Percentiles rank a stretch among this genome's conserved stretches.
Conservation (phyloP, 2,329 filamentous ascomycete genomes). For the Dendrostoma leiphaemia region DNA sequence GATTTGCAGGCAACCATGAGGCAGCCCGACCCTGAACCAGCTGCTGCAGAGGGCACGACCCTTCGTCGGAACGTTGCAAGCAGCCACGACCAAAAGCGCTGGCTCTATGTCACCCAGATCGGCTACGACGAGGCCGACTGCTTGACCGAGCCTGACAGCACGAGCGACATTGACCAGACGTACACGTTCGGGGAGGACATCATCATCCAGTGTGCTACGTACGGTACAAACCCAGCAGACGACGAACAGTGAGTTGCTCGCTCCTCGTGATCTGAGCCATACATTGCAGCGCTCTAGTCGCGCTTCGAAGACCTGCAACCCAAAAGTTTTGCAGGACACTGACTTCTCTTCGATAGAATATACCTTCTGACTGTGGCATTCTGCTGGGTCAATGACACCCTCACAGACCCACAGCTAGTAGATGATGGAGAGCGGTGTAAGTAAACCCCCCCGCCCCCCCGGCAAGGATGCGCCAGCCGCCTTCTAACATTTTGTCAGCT, state of each 20-base stretch:
- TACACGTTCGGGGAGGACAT: constrained; percentile 9
- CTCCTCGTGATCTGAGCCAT: too few relatives aligned
- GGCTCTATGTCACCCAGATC: constrained; percentile 16
- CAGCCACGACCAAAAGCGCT: neutral
- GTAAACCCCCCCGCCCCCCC: neutral
- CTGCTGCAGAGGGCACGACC: neutral
- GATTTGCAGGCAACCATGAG: constrained; percentile 18
- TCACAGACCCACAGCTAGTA: constrained; percentile 11
- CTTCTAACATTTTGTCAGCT: neutral
- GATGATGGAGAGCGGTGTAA: constrained; percentile 7
- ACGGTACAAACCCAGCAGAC: constrained; percentile 1
- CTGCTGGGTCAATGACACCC: constrained; percentile 18
- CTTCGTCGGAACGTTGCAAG: neutral
- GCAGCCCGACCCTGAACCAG: constrained; percentile 7
- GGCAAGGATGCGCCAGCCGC: too few relatives aligned
- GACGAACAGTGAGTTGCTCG: neutral
- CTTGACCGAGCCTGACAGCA: constrained; percentile 6
- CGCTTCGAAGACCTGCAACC: too few relatives aligned
- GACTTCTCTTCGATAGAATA: neutral
- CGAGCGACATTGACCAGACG: neutral
- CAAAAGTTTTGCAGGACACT: neutral
- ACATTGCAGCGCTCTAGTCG: too few relatives aligned
- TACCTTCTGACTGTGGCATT: constrained; percentile 14
- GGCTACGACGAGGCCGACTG: constrained; percentile 7
- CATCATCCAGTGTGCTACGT: constrained; percentile 16